phyloP scores from a whole-genome alignment of 495 filamentous ascomycete genomes.

The Penicillium angulare region DNA sequence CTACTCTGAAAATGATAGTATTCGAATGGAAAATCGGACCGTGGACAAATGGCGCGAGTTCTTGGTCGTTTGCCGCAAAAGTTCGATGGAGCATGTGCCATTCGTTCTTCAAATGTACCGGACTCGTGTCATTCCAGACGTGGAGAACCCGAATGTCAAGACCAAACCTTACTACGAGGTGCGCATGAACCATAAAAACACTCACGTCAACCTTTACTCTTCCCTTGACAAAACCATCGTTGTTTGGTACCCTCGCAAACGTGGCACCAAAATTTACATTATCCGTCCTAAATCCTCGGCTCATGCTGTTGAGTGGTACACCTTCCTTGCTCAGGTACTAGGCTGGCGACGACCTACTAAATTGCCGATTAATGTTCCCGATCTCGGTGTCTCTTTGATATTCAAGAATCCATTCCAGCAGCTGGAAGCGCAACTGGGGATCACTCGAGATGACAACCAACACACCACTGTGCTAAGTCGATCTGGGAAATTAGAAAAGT shows the following conservation, averaged over 20 bases:
- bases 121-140: conserved; percentile 64
- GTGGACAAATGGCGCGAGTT: conserved; percentile 72
- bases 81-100: conserved; percentile 49
- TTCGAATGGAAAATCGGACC: conserved; percentile 57
- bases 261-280: conserved; percentile 64
- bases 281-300: conserved; percentile 64
- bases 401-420: conserved; percentile 63
- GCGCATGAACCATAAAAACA: conserved; percentile 49
- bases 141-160: conserved; percentile 50
- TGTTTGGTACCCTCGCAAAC: conserved; percentile 58
- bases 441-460: conserved; percentile 32
- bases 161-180: conserved; percentile 58
- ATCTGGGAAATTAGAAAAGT: conserved; percentile 49
- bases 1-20: conserved; percentile 66
- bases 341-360: conserved; percentile 58
- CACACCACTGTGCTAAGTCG: conserved; percentile 46
- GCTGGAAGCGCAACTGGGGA: conserved; percentile 42
- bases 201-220: conserved; percentile 67
- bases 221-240: conserved; percentile 71
- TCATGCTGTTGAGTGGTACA: conserved; percentile 72
- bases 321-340: conserved; percentile 61
- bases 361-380: conserved; percentile 67
- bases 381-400: conserved; percentile 61
- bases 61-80: conserved; percentile 66
- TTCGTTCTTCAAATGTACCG: conserved; percentile 69